Percentiles rank a stretch among this genome's conserved stretches.
These are phyloP conservation scores for Microthlaspi erraticum DNA, from an alignment of 345 rosid species.

Conservation along the genomic window DNA sequence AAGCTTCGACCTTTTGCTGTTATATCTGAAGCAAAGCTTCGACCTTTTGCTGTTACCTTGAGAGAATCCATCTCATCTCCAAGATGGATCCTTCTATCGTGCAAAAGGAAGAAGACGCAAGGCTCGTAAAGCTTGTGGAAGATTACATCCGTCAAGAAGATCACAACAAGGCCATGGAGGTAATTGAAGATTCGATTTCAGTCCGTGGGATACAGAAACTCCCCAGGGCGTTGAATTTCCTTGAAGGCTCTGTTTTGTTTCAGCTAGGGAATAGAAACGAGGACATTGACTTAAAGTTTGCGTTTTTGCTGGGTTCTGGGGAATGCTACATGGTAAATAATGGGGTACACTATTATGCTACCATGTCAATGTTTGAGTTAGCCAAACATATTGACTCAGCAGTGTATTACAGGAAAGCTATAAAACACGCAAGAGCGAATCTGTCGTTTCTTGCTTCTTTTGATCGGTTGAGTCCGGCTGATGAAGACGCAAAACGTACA, in stretches of 20 bases:
- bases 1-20: no score
- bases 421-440: neutral
- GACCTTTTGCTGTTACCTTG: no score
- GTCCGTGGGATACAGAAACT: neutral
- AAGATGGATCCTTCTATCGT: neutral
- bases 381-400: no score
- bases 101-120: neutral
- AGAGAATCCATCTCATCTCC: neutral
- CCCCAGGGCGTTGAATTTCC: neutral
- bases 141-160: neutral
- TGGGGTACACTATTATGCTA: no score
- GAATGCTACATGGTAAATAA: no score
- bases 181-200: neutral
- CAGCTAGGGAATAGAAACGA: neutral
- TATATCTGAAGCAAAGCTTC: no score
- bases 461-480: neutral
- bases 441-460: neutral
- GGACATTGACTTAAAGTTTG: neutral
- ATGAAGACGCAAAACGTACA: neutral
- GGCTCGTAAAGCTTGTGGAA: neutral
- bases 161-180: slow-evolving; percentile 26
- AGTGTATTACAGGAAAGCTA: neutral
- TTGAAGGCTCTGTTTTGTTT: neutral
- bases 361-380: no score
- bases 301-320: slow-evolving; percentile 10